Evolutionary conservation across 805 yeast species (phyloP), one percentile per base, ranked within the genome.

Genomic region (Priceomyces haplophilus): DNA sequence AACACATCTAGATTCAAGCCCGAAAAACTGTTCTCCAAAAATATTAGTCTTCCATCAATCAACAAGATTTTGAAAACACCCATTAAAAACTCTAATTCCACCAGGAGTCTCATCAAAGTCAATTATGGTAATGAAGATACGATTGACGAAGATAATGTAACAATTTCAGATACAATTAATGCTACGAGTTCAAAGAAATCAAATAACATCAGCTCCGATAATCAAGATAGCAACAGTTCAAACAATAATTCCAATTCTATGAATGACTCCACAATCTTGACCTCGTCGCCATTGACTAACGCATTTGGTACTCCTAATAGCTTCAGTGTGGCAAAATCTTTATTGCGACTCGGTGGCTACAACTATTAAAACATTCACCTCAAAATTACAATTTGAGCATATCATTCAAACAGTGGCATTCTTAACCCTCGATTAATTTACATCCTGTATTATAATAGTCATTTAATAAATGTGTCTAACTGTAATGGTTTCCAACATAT

Each of bases 221-320:
- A 35, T 20, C 34, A 45, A 20, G 47, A 30, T 47, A 42, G 42
- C 30, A 51, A 38, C 29, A 25, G 16, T 18, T 12, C 32, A 4
- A 34, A 34, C 16, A 33, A 24, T 11, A 24, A 38, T 7, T 34
- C 30, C 7, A 37, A 32, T 24, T 40, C 32, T 10, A 31, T 29
- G 31, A 37, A 45, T 23, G 46, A 30, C 47, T 41, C 44, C 27
- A 51, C 50, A 41, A 46, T 64, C 6, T 58, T 65, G 40, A 52
- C 61, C 23, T 62, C 68, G 10, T 66, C 72, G 34, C 74, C 75
- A 4, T 49, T 65, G 30, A 36, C 21, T 45, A 62, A 47, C 43
- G 55, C 57, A 36, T 66, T 68, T 41, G 72, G 72, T n/a, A 70
- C 76, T 16, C 76, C 76, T 39, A 70, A 67, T 53, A 65, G 72